These are phyloP conservation scores for Calcarisporium arbuscula DNA, from an alignment of 2,329 filamentous ascomycete genomes.

Conservation along the genomic window DNA sequence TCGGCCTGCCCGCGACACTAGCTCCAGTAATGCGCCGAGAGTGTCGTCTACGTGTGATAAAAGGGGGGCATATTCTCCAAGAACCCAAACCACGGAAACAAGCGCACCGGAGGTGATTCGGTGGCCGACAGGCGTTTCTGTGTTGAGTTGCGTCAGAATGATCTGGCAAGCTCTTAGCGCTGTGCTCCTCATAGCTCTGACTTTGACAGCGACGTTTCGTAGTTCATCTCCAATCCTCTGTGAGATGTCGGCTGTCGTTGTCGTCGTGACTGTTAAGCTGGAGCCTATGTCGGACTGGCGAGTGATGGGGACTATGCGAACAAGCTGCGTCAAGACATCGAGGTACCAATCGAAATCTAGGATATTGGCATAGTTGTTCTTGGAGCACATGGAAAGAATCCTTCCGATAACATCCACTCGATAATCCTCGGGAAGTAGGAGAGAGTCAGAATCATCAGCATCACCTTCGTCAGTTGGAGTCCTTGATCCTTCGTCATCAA, in stretches of 20 bases:
- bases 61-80: constrained; percentile 79
- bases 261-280: too few species aligned
- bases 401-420: constrained; percentile 73
- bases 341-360: constrained; percentile 97
- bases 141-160: constrained; percentile 54
- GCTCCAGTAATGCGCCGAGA: constrained; percentile 67
- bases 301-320: constrained; percentile 59
- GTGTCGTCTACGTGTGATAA: constrained; percentile 65
- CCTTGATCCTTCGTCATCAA: constrained; percentile 46
- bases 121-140: constrained; percentile 48
- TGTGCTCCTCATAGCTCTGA: constrained; percentile 72
- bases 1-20: constrained; percentile 48
- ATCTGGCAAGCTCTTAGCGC: constrained; percentile 80
- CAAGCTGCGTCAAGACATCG: constrained; percentile 77
- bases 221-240: constrained; percentile 77
- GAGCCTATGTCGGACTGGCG: constrained; percentile 32
- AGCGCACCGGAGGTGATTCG: constrained; percentile 59
- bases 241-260: constrained; percentile 44
- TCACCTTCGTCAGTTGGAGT: constrained; percentile 30
- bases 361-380: constrained; percentile 79
- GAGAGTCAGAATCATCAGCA: constrained; percentile 32
- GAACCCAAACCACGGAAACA: constrained; percentile 73
- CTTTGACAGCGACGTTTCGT: constrained; percentile 85
- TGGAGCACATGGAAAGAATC: constrained; percentile 83
- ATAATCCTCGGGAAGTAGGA: constrained; percentile 79